Conservation (phyloP, 495 filamentous ascomycete species). For the Bacidia gigantensis region DNA sequence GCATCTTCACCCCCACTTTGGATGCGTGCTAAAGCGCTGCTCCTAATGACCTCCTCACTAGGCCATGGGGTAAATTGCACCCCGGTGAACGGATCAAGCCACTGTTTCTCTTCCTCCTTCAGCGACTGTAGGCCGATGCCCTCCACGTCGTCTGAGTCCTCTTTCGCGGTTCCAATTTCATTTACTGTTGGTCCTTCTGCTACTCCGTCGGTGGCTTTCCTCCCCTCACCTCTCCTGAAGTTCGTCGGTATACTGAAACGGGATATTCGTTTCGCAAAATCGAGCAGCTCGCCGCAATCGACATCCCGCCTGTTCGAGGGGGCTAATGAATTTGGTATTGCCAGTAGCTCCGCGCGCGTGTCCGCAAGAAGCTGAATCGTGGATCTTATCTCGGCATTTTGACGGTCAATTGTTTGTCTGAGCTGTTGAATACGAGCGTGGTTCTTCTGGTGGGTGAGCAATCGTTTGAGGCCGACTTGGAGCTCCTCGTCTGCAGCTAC, state of each 20-base stretch:
- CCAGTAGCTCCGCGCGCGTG: conserved; percentile 51
- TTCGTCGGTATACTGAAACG: conserved; percentile 57
- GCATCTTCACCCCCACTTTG: conserved; percentile 43
- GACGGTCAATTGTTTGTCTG: conserved; percentile 39
- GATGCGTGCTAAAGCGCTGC: conserved; percentile 46
- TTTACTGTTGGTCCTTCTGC: conserved; percentile 1
- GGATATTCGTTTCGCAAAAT: conserved; percentile 58
- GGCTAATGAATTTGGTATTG: conserved; percentile 40
- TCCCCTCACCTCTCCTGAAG: conserved; percentile 18
- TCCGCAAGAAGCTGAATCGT: conserved; percentile 46
- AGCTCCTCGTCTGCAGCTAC: conserved; percentile 55
- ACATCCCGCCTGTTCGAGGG: conserved; percentile 30
- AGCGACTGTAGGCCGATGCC: conserved; percentile 16
- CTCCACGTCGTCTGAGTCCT: conserved; percentile 15
- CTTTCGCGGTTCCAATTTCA: background rate
- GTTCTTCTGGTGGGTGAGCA: conserved; percentile 56
- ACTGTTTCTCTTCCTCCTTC: conserved; percentile 24
- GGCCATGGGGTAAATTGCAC: conserved; percentile 56
- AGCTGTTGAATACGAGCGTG: conserved; percentile 48
- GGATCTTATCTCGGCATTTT: conserved; percentile 48
- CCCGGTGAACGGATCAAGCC: conserved; percentile 37
- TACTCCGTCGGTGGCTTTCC: conserved; percentile 11
- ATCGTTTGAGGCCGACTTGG: conserved; percentile 38
- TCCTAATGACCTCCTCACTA: conserved; percentile 43
- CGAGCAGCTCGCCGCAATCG: conserved; percentile 51